Evolutionary conservation across 345 rosid genomes (phyloP).

Genomic region (Brassica carinata): DNA sequence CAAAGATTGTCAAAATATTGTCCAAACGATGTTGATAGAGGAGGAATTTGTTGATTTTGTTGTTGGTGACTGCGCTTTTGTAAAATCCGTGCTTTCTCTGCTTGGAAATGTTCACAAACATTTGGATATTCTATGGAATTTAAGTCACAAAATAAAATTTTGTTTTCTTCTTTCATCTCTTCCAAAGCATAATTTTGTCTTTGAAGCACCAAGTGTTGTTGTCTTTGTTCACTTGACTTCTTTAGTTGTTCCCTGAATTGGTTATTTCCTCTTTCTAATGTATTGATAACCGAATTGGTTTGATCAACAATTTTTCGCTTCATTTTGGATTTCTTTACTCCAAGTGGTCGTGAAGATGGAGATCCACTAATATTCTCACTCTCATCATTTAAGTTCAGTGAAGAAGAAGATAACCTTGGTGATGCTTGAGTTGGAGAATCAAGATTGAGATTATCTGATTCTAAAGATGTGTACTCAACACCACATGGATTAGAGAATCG

Average conservation of each 20-base stretch:
- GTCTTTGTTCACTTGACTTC: neutral
- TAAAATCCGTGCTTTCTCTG: neutral
- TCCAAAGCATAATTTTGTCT: neutral
- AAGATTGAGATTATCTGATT: neutral
- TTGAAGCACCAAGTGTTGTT: neutral
- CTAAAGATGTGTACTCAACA: neutral
- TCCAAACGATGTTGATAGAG: neutral
- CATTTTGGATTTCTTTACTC: neutral
- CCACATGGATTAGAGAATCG: neutral
- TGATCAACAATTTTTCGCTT: neutral
- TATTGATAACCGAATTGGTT: neutral
- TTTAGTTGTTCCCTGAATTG: neutral
- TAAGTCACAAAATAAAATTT: neutral
- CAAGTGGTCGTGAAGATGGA: neutral
- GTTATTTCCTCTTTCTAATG: neutral
- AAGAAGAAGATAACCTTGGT: neutral
- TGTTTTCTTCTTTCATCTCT: neutral
- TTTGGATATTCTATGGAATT: neutral
- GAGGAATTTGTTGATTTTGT: neutral
- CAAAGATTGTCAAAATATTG: neutral
- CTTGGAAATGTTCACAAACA: neutral
- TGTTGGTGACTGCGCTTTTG: neutral
- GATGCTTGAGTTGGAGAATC: neutral
- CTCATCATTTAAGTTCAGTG: neutral
- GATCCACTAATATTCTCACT: neutral